Base-by-base conservation (phyloP, 805 yeast genomes). In the Candida glaebosa region DNA sequence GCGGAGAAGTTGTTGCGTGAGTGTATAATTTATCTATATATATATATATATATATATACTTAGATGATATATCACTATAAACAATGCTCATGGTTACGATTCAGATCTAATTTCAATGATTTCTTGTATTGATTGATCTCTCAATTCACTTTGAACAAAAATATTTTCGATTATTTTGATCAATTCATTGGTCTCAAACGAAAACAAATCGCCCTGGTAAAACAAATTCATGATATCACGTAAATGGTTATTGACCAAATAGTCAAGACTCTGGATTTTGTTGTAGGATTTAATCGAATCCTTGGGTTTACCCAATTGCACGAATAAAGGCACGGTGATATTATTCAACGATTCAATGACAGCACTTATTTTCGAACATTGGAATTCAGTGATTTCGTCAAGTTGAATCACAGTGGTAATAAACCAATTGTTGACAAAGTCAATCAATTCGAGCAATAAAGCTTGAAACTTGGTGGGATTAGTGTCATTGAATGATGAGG, bases 1-100 rank as follows among this genome's bases (percentile, higher is more conserved):
- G 73, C 22, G 96, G 96, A 9, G 74, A 74, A 53, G 67, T 73
- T 34, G 55, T 83, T 40, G 69, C 62, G 36, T 75, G 62, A 41
- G 12, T 24, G n/a, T n/a, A n/a, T n/a, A n/a, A n/a, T n/a, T n/a
- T 8, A 24, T 24, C 12, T 24, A 24, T 24, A 24, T 24, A 24
- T 24, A 24, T 24, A 12, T 24, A 24, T n/a, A n/a, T n/a, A n/a
- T n/a, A n/a, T n/a, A n/a, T n/a, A n/a, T n/a, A n/a, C n/a, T n/a
- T n/a, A n/a, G n/a, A n/a, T n/a, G n/a, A n/a, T n/a, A n/a, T n/a
- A n/a, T n/a, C n/a, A n/a, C n/a, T n/a, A n/a, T n/a, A 24, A 24
- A 24, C 28, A 24, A 24, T 24, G 28, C 28, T 24, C 28, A 8
- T 24, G 28, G 28, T 24, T 24, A 12, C 28, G 28, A 24, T 24